Percentiles rank a stretch among this genome's conserved stretches.
These are phyloP conservation scores for Vanderwaltozyma tropicalis DNA, from an alignment of 805 yeast genomes.

Conservation along the genomic window DNA sequence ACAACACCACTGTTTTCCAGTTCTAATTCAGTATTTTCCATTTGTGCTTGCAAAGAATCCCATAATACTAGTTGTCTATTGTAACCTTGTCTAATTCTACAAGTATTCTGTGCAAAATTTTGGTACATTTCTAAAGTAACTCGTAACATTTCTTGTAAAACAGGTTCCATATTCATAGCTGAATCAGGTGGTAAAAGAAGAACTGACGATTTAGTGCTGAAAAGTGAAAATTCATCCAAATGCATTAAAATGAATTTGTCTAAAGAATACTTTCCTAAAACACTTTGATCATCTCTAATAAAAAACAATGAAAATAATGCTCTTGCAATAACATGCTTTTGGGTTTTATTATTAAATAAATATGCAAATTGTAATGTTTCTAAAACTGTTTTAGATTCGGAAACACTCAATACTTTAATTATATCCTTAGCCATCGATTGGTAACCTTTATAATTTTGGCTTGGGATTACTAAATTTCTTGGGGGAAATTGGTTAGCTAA, in stretches of 20 bases:
- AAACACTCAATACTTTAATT: constrained; percentile 26
- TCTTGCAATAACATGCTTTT: constrained; percentile 40
- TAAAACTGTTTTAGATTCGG: constrained; percentile 20
- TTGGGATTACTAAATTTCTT: constrained; percentile 24
- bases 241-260: constrained; percentile 32
- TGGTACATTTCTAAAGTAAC: constrained; percentile 37
- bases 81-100: constrained; percentile 73
- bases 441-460: constrained; percentile 23
- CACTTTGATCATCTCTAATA: constrained; percentile 49
- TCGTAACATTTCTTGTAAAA: constrained; percentile 37
- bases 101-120: constrained; percentile 51
- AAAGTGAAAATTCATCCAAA: constrained; percentile 31
- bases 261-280: constrained; percentile 42
- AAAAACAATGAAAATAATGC: constrained; percentile 53
- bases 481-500: constrained; percentile 41
- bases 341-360: constrained; percentile 27
- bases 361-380: constrained; percentile 27
- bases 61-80: constrained; percentile 46
- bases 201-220: constrained; percentile 6
- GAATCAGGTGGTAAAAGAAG: constrained; percentile 1
- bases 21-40: constrained; percentile 52
- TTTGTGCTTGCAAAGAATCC: constrained; percentile 73
- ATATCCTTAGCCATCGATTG: constrained; percentile 31
- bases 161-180: constrained; percentile 6
- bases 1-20: constrained; percentile 8